Evolutionary conservation across 495 filamentous ascomycete genomes (phyloP).

Genomic region (Penicillium mononematosum): DNA sequence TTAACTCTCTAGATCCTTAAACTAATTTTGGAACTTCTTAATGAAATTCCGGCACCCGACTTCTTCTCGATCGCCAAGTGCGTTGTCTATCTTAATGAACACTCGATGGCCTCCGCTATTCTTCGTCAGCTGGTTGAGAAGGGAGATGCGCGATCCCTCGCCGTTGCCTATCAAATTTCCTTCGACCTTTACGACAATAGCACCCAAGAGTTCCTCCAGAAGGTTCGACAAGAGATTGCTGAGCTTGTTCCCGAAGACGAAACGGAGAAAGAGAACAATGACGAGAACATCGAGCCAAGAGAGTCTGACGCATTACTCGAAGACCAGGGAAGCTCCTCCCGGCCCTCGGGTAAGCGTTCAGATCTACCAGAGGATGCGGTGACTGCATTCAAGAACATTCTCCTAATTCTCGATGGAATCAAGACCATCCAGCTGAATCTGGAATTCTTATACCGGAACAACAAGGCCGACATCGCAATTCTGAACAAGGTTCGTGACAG

Average conservation of each 20-base stretch:
- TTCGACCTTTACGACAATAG: constrained; percentile 98
- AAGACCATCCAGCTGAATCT: constrained; percentile 91
- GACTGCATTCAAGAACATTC: constrained; percentile 73
- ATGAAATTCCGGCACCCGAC: constrained; percentile 84
- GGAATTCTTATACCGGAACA: constrained; percentile 94
- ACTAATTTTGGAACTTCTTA: constrained; percentile 83
- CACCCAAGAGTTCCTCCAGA: constrained; percentile 92
- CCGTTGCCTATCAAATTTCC: constrained; percentile 93
- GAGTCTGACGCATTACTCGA: constrained; percentile 55
- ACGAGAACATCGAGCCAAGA: constrained; percentile 51
- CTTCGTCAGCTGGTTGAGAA: constrained; percentile 78
- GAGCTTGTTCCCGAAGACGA: constrained; percentile 52
- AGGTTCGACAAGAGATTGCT: constrained; percentile 79
- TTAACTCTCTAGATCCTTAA: constrained; percentile 64
- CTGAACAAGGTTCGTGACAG: constrained; percentile 96
- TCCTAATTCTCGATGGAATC: constrained; percentile 82
- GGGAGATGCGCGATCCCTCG: constrained; percentile 70
- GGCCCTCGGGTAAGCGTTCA: constrained; percentile 42
- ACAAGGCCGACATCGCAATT: constrained; percentile 81
- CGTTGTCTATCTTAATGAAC: constrained; percentile 92
- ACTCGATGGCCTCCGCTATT: constrained; percentile 86
- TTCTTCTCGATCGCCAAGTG: constrained; percentile 99
- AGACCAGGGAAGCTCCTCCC: constrained; percentile 42
- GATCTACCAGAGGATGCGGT: constrained; percentile 45
- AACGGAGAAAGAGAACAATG: constrained; percentile 34